A percentile compares a stretch with the other conserved stretches of the same genome.
Conservation (phyloP, 805 yeast species). For the Kazachstania africana region DNA sequence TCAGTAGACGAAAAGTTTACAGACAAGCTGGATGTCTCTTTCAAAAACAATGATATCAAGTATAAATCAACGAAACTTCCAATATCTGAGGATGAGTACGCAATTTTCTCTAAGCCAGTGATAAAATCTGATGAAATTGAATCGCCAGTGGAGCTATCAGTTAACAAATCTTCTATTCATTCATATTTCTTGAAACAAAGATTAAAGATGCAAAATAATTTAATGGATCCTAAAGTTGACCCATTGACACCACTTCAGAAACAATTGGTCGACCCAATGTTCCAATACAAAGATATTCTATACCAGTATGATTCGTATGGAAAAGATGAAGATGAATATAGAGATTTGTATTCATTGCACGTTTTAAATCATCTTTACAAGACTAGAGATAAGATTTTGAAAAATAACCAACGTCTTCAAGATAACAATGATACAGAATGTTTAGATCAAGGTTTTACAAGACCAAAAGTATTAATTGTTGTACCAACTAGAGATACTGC, state of each 20-base stretch:
- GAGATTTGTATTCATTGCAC: conserved; percentile 58
- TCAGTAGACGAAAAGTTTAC: conserved; percentile 27
- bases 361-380: conserved; percentile 72
- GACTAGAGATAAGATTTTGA: conserved; percentile 75
- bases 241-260: conserved; percentile 36
- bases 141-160: conserved; percentile 9
- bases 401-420: conserved; percentile 52
- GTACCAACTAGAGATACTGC: conserved; percentile 79
- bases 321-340: conserved; percentile 40
- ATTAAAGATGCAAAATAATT: conserved; percentile 20
- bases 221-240: conserved; percentile 12
- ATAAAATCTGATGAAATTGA: conserved; percentile 6
- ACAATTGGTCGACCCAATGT: conserved; percentile 48
- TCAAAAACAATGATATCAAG: conserved; percentile 22
- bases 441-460: conserved; percentile 90
- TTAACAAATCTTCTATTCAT: conserved; percentile 13
- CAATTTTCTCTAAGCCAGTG: conserved; percentile 20
- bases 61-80: conserved; percentile 14
- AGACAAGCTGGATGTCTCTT: conserved; percentile 27
- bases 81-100: conserved; percentile 12
- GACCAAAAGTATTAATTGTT: conserved; percentile 77
- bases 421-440: conserved; percentile 44
- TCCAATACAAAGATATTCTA: conserved; percentile 61
- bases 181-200: conserved; percentile 38
- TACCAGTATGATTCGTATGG: conserved; percentile 41